Conservation (phyloP, 2,329 filamentous ascomycete genomes). For the Chaetomium globosum region DNA sequence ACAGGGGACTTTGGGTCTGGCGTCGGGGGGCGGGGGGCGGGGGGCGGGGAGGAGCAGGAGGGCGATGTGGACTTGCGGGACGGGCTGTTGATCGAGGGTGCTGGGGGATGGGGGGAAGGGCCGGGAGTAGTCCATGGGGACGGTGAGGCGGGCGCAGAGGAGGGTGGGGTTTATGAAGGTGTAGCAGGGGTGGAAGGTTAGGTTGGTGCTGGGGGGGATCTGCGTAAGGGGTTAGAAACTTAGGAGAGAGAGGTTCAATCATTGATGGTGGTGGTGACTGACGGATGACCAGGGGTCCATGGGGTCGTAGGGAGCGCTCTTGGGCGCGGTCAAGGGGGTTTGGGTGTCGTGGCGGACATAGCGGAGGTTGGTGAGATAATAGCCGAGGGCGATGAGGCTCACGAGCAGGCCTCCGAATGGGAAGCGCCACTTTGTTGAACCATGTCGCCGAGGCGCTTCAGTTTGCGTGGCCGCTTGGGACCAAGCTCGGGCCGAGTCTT, state of each 20-base stretch:
- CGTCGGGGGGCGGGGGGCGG: constrained; percentile 33
- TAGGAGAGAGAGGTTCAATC: neutral
- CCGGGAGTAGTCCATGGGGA: constrained; percentile 52
- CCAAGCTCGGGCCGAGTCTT: neutral
- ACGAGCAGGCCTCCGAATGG: constrained; percentile 2
- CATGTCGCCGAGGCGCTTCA: neutral
- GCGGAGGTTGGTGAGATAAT: neutral
- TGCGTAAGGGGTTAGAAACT: constrained; percentile 31
- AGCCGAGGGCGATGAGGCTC: constrained; percentile 7
- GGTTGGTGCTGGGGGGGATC: constrained; percentile 50
- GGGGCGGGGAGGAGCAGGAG: constrained; percentile 42
- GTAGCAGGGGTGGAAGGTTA: constrained; percentile 51
- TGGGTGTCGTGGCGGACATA: no score
- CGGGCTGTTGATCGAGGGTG: constrained; percentile 32
- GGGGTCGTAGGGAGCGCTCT: neutral
- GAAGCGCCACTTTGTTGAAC: neutral
- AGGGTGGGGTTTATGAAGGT: constrained; percentile 34
- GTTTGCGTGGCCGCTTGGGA: no score
- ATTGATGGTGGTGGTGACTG: neutral
- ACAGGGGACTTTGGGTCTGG: constrained; percentile 46
- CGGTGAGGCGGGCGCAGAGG: constrained; percentile 50
- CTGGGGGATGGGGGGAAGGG: constrained; percentile 43
- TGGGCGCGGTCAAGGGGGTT: neutral
- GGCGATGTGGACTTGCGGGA: constrained; percentile 46
- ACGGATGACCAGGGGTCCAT: constrained; percentile 27